Evolutionary conservation across 345 rosid genomes (phyloP).

Genomic region (Triadica sebifera): DNA sequence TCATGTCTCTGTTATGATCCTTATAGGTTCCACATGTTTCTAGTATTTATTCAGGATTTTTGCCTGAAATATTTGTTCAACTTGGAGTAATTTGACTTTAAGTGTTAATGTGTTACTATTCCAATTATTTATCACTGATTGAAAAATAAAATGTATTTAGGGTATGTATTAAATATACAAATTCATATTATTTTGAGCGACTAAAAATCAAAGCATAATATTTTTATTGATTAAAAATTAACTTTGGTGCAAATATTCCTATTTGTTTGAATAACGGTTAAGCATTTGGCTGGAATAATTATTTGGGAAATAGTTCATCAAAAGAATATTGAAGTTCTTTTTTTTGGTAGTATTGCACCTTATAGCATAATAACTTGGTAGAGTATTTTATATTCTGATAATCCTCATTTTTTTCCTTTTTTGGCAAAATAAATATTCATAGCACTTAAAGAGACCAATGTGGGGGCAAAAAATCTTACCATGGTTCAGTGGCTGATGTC

Average conservation of each 20-base stretch:
- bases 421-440: too few relatives aligned
- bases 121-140: neutral
- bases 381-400: neutral
- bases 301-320: neutral
- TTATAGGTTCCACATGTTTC: neutral
- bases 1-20: neutral
- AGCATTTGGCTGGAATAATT: neutral
- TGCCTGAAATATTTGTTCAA: neutral
- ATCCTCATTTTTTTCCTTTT: neutral
- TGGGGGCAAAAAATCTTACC: neutral
- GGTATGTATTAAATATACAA: too few relatives aligned
- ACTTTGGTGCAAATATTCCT: neutral
- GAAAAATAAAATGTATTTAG: neutral
- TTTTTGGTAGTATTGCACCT: neutral
- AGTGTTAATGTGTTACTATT: neutral
- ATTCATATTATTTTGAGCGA: neutral
- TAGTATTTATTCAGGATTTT: neutral
- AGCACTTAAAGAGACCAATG: neutral
- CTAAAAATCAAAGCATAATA: neutral
- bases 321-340: neutral
- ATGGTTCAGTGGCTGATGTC: neutral
- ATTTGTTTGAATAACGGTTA: neutral
- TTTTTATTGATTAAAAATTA: neutral
- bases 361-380: neutral
- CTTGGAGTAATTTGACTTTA: slow-evolving; percentile 1